These are phyloP conservation scores for Mycosphaerella arachidis DNA, from an alignment of 2,329 filamentous ascomycete species.

Conservation along the genomic window DNA sequence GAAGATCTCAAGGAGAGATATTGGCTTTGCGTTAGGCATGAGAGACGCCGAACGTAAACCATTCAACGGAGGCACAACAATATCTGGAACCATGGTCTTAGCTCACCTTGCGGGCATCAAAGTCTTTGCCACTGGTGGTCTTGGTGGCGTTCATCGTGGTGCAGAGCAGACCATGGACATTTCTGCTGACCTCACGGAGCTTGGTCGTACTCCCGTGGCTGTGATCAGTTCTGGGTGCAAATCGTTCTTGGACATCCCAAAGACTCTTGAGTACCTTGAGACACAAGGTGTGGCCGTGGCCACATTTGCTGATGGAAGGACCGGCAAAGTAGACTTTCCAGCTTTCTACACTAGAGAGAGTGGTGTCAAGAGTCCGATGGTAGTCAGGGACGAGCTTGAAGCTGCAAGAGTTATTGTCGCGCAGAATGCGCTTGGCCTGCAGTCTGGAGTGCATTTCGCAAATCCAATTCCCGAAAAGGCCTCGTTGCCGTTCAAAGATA, in stretches of 20 bases:
- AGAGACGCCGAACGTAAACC: conserved; percentile 62
- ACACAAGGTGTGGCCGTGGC: conserved; percentile 74
- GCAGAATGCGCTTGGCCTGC: conserved; percentile 66
- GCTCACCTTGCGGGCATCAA: conserved; percentile 82
- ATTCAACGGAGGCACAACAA: conserved; percentile 85
- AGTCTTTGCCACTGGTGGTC: conserved; percentile 89
- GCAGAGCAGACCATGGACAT: conserved; percentile 85
- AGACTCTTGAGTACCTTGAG: conserved; percentile 77
- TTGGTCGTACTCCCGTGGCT: conserved; percentile 81
- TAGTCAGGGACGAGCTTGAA: conserved; percentile 70
- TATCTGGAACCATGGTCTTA: conserved; percentile 88
- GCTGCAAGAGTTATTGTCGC: conserved; percentile 86
- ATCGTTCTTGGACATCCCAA: conserved; percentile 86
- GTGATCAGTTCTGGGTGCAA: conserved; percentile 91
- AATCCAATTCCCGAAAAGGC: conserved; percentile 74
- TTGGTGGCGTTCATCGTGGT: conserved; percentile 89
- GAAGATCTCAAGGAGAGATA: conserved; percentile 83
- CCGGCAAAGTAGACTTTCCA: conserved; percentile 73
- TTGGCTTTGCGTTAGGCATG: conserved; percentile 75
- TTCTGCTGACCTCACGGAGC: conserved; percentile 89
- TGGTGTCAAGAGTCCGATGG: conserved; percentile 70
- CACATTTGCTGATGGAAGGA: conserved; percentile 81
- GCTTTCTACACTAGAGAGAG: conserved; percentile 91
- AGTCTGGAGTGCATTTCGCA: conserved; percentile 79
- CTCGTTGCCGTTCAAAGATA: conserved; percentile 66